Evolutionary conservation across 2,329 filamentous ascomycete species (phyloP), one percentile per base, ranked within the genome.

Genomic region (Didymellaceae sp.): DNA sequence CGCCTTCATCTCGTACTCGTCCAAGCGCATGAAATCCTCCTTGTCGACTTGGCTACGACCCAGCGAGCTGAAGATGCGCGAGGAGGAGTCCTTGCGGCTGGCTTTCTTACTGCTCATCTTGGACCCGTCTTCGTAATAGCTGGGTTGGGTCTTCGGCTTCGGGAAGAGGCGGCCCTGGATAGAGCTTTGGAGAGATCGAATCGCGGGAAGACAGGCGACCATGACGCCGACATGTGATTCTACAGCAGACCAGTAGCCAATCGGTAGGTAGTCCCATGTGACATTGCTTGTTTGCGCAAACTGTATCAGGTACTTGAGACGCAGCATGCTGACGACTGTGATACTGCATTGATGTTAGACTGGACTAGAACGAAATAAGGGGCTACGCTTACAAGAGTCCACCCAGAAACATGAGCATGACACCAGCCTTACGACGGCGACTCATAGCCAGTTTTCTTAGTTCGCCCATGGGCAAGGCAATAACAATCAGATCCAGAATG

Each of bases 271-370:
- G 42, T 68, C 66, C 66, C 73, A 75, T 2, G 67, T 71, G 2
- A 74, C 51, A 52, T 79, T 78, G 0, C 68, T 45, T 1, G 75
- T 74, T 20, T 68, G 71, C 9, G 73, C 72, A 54, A 79, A 78
- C 17, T 72, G 62, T 28, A 78, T 70, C 35, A 79, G 64, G 16
- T 71, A 75, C 18, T 74, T 70, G 3, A 79, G 59, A 7, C 77
- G 74, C 21, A 79, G 59, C 20, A 75, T 71, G 46, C 74, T 77
- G 52, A 78, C 67, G n/a, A 79, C 52, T 2, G 75, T 79, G 30
- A 77, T 74, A 44, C 74, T 78, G 28, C 20, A 7, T 2, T 6
- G 13, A 11, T 20, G 31, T 52, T 6, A 55, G 42, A 6, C 17
- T n/a, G n/a, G 4, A 16, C 4, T 25, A 17, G 30, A 17, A 11